Evolutionary conservation across 768 basidiomycete species (phyloP).

Genomic region (Chiua virens): DNA sequence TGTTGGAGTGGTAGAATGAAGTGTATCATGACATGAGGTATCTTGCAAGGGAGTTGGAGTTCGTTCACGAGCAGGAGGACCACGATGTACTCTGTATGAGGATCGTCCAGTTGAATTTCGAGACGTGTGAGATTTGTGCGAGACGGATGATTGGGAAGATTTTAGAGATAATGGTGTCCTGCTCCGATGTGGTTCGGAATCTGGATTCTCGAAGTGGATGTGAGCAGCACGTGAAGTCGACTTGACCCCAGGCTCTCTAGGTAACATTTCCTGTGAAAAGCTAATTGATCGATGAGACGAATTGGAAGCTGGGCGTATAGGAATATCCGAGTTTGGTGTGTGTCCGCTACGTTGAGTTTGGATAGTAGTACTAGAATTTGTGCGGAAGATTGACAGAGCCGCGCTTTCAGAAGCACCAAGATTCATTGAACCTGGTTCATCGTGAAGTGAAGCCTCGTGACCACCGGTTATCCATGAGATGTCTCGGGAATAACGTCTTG

Average conservation of each 20-base stretch:
- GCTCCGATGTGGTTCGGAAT: not conserved
- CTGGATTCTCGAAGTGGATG: not conserved
- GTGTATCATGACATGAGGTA: too few relatives aligned
- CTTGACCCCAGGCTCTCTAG: not conserved
- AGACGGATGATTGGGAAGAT: slow-evolving; percentile 11
- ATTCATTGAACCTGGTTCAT: slow-evolving; percentile 12
- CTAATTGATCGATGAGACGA: not conserved
- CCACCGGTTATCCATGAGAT: slow-evolving; percentile 7
- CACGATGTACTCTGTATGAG: slow-evolving; percentile 23
- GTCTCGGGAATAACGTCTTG: slow-evolving; percentile 12
- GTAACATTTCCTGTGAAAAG: not conserved
- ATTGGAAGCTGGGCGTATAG: not conserved
- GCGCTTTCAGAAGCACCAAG: not conserved
- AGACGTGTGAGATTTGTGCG: slow-evolving; percentile 16
- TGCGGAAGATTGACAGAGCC: not conserved
- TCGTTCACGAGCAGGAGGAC: slow-evolving; percentile 10
- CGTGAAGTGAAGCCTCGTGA: slow-evolving; percentile 15
- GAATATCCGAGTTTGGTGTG: not conserved
- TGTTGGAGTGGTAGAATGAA: not conserved
- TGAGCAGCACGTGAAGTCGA: not conserved
- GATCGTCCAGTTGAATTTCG: slow-evolving; percentile 19
- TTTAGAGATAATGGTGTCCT: not conserved
- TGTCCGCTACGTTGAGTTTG: not conserved
- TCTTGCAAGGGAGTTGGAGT: slow-evolving; percentile 1
- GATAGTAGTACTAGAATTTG: not conserved